Evolutionary conservation across 176 grass and related monocot species (phyloP).

Genomic region (Chloris gayana): DNA sequence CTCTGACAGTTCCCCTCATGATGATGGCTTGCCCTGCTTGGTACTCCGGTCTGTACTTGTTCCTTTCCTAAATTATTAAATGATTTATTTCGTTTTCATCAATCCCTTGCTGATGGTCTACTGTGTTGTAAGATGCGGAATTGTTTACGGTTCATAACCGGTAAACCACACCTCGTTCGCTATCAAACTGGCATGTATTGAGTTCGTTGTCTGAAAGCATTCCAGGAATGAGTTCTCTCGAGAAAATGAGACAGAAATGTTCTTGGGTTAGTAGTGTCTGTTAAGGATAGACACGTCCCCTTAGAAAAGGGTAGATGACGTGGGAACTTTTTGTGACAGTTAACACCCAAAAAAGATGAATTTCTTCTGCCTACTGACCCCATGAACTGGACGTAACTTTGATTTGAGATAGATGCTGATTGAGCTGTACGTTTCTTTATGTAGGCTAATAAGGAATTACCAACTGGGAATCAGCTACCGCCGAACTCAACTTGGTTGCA

Average conservation of each 20-base stretch:
- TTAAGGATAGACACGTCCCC: neutral
- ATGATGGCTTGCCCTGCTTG: neutral
- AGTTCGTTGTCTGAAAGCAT: neutral
- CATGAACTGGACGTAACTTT: neutral
- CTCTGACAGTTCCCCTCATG: slow-evolving; percentile 4
- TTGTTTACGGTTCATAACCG: neutral
- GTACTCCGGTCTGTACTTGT: neutral
- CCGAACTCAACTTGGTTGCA: neutral
- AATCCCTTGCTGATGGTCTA: neutral
- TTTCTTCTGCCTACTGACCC: neutral
- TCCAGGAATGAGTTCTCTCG: neutral
- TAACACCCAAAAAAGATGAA: neutral
- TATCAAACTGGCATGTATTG: neutral
- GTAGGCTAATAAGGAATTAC: neutral
- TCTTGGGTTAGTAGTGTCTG: neutral
- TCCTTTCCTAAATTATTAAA: neutral
- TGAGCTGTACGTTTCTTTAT: neutral
- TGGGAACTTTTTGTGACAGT: slow-evolving; percentile 6
- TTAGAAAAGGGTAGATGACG: slow-evolving; percentile 14
- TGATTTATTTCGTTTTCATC: slow-evolving; percentile 9
- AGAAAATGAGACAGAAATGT: neutral
- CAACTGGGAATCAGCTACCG: neutral
- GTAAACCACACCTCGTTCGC: neutral
- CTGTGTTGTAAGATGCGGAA: slow-evolving; percentile 1
- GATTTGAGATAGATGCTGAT: slow-evolving; percentile 1